Base-by-base conservation (phyloP, 805 yeast species). In the Suhomyces pyralidae region DNA sequence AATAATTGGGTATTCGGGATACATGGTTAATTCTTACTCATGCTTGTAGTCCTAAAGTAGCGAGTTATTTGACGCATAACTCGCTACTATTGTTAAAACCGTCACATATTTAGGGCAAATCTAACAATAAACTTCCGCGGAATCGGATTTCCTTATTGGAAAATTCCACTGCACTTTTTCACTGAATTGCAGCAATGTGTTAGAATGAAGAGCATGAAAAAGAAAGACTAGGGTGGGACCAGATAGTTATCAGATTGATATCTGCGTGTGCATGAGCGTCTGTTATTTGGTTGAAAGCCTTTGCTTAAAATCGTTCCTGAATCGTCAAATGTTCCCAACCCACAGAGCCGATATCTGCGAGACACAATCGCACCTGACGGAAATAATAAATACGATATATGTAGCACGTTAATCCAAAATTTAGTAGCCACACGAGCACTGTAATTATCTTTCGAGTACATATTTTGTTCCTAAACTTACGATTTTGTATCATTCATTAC, bases 81-180 rank as follows among this genome's bases (percentile, higher is more conserved):
- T 44, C 46, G 46, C 46, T 26, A n/a, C 22, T 44, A 44, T 44
- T 43, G 46, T 43, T 25, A 25, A 43, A 43, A 44, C 46, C 46
- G 46, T 44, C 14, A 8, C 22, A 22, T 8, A n/a, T 42, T 6
- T 42, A 20, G 17, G 45, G 28, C 30, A 14, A 3, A 3, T 17
- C 8, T 17, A 8, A 17, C 42, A 38, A 19, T 17, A 12, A 19
- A 38, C 20, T 38, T 38, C 14, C 42, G 42, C 42, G 42, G n/a
- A 17, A 19, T 17, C 8, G 42, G n/a, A 12, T 28, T 28, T 28
- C 32, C 14, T 12, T 12, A 5, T 9, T n/a, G 36, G 36, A 14
- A 32, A 32, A 32, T n/a, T 32, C 32, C n/a, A 28, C 5, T n/a
- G 7, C 17, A 3, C n/a, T n/a, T n/a, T n/a, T 32, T 32, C 36